Evolutionary conservation across 345 rosid genomes (phyloP), one percentile per base, ranked within the genome.

Genomic region (Syzygium aromaticum): DNA sequence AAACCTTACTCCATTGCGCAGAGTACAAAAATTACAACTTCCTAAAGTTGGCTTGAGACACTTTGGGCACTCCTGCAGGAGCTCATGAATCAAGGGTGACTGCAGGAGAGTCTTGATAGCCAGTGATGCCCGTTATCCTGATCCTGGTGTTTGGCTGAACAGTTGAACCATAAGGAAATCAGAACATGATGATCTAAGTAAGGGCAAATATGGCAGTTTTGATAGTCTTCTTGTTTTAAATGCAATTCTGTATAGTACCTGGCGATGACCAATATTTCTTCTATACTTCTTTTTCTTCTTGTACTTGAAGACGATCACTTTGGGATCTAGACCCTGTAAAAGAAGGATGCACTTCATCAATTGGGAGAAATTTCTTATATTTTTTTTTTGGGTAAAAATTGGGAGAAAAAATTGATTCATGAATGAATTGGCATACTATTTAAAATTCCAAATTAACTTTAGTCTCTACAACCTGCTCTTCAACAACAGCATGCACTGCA

Each of bases 231-330:
- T 67, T 67, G 49, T 46, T 84, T 33, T 22, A 30, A 33, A 52
- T 1, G 51, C 86, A 21, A 84, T 43, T 25, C 56, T 49, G 46
- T 40, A 49, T 22, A 15, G 12, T 92, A 98, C 99, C 99, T 98
- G 99, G 33, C 99, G 91, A 86, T 98, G 99, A 77, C 99, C 99
- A 54, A 96, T 98, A 88, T 96, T 98, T 91, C 99, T 96, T 87
- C 98, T 92, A 88, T 98, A 98, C 88, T 95, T 95, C 91, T 98
- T 98, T 94, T 98, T 98, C 90, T 89, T 94, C 94, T 96, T 98
- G 85, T 98, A 98, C 92, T 98, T 98, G 93, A 95, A 98, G 85
- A 98, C 98, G 10, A 94, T 90, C 19, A 95, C 98, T 92, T 98
- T 98, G 63, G 92, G 91, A 91, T 98, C 88, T 80, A 94, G 88